Conservation (phyloP, 2,329 filamentous ascomycete species). For the Hypoxylon sp. region DNA sequence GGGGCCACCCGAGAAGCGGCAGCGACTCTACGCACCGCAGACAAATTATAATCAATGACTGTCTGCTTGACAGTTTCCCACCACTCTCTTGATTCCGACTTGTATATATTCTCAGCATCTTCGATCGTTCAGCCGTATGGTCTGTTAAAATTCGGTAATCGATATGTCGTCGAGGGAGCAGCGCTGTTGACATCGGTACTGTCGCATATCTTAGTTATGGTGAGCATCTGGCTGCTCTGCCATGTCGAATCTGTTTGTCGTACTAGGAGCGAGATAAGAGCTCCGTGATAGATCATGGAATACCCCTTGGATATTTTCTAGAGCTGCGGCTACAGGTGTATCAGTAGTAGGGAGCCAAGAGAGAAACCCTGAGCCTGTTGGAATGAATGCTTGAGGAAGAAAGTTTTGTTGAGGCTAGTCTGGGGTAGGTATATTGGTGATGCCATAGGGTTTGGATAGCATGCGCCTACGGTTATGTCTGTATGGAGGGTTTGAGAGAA, state of each 20-base stretch:
- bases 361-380: background rate
- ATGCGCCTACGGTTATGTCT: conserved; percentile 32
- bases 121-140: conserved; percentile 19
- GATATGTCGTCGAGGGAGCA: conserved; percentile 21
- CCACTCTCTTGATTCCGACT: conserved; percentile 39
- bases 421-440: conserved; percentile 17
- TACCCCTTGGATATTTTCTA: conserved; percentile 44
- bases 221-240: conserved; percentile 27
- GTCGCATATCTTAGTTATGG: conserved; percentile 26
- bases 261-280: conserved; percentile 34
- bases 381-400: conserved; percentile 6
- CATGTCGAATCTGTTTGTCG: conserved; percentile 30
- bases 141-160: conserved; percentile 20
- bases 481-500: conserved; percentile 19
- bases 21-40: conserved; percentile 64
- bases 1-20: conserved; percentile 67
- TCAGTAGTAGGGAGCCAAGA: conserved; percentile 30
- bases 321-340: conserved; percentile 36
- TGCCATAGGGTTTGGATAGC: conserved; percentile 16
- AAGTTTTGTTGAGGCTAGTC: conserved; percentile 21
- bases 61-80: conserved; percentile 7
- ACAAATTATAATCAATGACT: conserved; percentile 58
- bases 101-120: conserved; percentile 50
- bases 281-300: conserved; percentile 44
- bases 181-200: conserved; percentile 25